phyloP scores from a whole-genome alignment of 169 alveolate species.

The Cyclospora cayetanensis region DNA sequence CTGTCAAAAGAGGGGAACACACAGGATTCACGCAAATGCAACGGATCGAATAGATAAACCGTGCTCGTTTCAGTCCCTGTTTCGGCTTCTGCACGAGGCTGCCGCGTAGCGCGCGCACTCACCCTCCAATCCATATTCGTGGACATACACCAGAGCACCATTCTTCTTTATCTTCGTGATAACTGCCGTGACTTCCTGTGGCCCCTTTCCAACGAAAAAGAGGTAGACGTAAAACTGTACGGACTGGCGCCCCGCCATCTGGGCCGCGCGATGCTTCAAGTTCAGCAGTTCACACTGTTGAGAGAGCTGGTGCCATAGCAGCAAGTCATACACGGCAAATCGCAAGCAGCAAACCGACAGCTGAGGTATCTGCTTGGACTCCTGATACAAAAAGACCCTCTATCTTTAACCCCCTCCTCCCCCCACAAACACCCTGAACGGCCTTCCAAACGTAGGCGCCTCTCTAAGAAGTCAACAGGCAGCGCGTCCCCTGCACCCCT shows the following conservation, averaged over 20 bases:
- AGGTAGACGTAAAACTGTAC: constrained; percentile 90
- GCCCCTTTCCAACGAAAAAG: constrained; percentile 85
- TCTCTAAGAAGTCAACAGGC: too few relatives aligned
- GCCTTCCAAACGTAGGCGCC: too few relatives aligned
- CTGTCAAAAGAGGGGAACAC: too few relatives aligned
- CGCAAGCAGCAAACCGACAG: background rate
- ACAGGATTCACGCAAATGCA: too few relatives aligned
- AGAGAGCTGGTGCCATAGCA: constrained; percentile 81
- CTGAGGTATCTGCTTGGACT: too few relatives aligned
- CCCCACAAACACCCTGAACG: too few relatives aligned
- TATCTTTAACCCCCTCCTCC: too few relatives aligned
- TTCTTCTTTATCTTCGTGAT: constrained; percentile 28
- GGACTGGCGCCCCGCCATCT: constrained; percentile 93
- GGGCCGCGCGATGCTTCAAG: constrained; percentile 92
- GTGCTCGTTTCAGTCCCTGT: too few relatives aligned
- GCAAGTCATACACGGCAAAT: background rate
- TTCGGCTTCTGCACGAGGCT: background rate
- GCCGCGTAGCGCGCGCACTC: background rate
- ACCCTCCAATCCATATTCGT: constrained; percentile 77
- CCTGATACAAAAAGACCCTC: too few relatives aligned
- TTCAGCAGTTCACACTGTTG: constrained; percentile 93
- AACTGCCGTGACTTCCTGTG: background rate
- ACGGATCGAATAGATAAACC: too few relatives aligned
- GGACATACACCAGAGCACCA: constrained; percentile 72
- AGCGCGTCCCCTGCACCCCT: too few relatives aligned